Percentiles rank a stretch among this genome's conserved stretches.
phyloP scores from a whole-genome alignment of 352 stramenopile species.

The Thalassiosira ordinaria region DNA sequence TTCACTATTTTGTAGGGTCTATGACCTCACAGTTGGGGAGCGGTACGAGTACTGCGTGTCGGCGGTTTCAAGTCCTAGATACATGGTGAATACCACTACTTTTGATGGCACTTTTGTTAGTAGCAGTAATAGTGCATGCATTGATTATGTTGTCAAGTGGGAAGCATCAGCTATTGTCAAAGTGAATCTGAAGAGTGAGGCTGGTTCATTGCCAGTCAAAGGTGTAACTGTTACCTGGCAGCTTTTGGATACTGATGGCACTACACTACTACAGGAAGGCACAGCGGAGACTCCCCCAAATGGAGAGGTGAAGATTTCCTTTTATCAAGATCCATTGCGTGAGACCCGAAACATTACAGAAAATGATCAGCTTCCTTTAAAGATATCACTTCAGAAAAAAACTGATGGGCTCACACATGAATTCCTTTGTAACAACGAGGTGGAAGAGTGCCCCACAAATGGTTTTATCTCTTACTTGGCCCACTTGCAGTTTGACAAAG shows the following conservation, averaged over 20 bases:
- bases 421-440: background rate
- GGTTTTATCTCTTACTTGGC: background rate
- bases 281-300: background rate
- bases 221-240: background rate
- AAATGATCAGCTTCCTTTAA: too few relatives aligned
- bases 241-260: background rate
- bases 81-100: background rate
- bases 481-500: background rate
- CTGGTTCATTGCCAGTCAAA: background rate
- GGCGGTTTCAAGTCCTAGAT: background rate
- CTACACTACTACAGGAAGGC: background rate
- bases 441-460: background rate
- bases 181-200: slow-evolving; percentile 11
- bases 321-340: too few relatives aligned
- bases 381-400: too few relatives aligned
- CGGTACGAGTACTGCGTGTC: slow-evolving; percentile 1
- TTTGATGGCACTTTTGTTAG: background rate
- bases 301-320: too few relatives aligned
- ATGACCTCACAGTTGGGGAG: too few relatives aligned
- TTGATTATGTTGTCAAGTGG: background rate
- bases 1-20: too few relatives aligned
- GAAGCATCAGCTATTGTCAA: slow-evolving; percentile 1
- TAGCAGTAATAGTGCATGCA: background rate
- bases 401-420: too few relatives aligned
- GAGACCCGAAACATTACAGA: too few relatives aligned